A percentile compares a stretch with the other conserved stretches of the same genome.
These are phyloP conservation scores for Cyberlindnera subsufficiens DNA, from an alignment of 805 yeast species.

Conservation along the genomic window DNA sequence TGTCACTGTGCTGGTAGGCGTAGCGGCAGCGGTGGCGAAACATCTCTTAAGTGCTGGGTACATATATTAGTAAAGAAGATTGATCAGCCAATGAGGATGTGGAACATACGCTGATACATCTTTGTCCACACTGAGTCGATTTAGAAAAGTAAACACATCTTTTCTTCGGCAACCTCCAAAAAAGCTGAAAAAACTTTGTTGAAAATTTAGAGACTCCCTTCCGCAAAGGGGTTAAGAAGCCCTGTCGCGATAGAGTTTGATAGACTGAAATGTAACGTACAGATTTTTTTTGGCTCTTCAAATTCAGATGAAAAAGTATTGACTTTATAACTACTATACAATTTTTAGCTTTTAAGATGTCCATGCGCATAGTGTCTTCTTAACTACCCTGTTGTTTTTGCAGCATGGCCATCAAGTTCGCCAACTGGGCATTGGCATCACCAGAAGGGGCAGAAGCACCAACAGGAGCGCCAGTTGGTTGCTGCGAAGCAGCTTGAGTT, in stretches of 20 bases:
- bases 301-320: too few species aligned
- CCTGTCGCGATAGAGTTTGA: not conserved
- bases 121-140: not conserved
- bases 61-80: not conserved
- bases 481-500: slow-evolving; percentile 7
- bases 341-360: too few species aligned
- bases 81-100: not conserved
- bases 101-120: slow-evolving; percentile 12
- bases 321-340: too few species aligned
- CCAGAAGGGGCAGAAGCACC: slow-evolving; percentile 11
- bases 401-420: slow-evolving; percentile 36
- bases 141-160: too few species aligned
- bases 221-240: not conserved
- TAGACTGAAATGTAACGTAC: not conserved
- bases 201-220: not conserved
- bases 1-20: slow-evolving; percentile 13
- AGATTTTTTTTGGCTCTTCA: not conserved
- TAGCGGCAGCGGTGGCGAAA: slow-evolving; percentile 16
- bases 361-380: too few species aligned
- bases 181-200: not conserved
- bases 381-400: slow-evolving; percentile 28
- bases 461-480: slow-evolving; percentile 7
- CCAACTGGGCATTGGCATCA: slow-evolving; percentile 35
- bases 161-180: not conserved
- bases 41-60: slow-evolving; percentile 17